phyloP scores from a whole-genome alignment of 2,329 filamentous ascomycete species.

The Pestalotiopsis sp. region DNA sequence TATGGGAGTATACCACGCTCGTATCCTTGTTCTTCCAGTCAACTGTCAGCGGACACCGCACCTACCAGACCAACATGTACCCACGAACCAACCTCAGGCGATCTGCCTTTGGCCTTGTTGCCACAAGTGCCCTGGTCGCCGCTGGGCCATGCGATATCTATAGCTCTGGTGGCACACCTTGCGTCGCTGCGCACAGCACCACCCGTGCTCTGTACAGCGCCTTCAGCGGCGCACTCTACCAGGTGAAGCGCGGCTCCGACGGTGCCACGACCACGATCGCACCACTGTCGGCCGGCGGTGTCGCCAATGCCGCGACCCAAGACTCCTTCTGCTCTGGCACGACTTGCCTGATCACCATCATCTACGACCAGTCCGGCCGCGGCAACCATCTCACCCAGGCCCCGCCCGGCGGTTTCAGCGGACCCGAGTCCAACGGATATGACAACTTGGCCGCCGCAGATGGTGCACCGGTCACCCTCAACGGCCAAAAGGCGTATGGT shows the following conservation, averaged over 20 bases:
- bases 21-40: neutral
- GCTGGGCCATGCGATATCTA: slow-evolving; percentile 68
- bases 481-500: slow-evolving; percentile 65
- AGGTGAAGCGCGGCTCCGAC: slow-evolving; percentile 60
- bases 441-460: slow-evolving; percentile 63
- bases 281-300: slow-evolving; percentile 60
- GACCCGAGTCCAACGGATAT: slow-evolving; percentile 58
- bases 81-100: slow-evolving; percentile 8
- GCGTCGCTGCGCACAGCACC: slow-evolving; percentile 67
- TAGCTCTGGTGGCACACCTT: slow-evolving; percentile 59
- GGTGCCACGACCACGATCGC: slow-evolving; percentile 48
- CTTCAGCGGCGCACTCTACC: slow-evolving; percentile 59
- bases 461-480: slow-evolving; percentile 63
- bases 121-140: slow-evolving; percentile 39
- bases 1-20: neutral
- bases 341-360: slow-evolving; percentile 65
- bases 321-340: slow-evolving; percentile 63
- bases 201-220: slow-evolving; percentile 62
- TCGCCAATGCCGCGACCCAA: slow-evolving; percentile 64
- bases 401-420: slow-evolving; percentile 57
- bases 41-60: neutral
- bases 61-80: slow-evolving; percentile 6
- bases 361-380: slow-evolving; percentile 67
- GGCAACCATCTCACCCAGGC: slow-evolving; percentile 67
- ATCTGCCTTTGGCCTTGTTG: slow-evolving; percentile 34